These are phyloP conservation scores for Verticillium nonalfalfae DNA, from an alignment of 2,329 filamentous ascomycete species.

Conservation along the genomic window DNA sequence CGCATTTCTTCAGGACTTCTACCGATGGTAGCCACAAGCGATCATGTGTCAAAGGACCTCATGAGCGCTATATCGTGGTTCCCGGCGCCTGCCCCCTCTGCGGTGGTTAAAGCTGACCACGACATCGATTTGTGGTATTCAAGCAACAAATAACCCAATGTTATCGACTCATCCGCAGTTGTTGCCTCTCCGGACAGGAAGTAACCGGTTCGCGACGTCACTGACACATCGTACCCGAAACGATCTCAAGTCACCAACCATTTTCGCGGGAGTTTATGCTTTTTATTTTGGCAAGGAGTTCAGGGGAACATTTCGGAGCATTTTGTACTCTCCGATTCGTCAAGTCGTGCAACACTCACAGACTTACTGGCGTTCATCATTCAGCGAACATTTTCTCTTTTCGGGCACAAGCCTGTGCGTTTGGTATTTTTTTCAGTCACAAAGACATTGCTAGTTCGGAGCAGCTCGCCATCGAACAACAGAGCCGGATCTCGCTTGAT, in stretches of 20 bases:
- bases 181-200: no score
- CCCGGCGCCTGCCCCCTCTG: slow-evolving; percentile 52
- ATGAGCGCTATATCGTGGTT: slow-evolving; percentile 68
- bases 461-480: background rate
- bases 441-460: background rate
- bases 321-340: background rate
- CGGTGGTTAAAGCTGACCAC: slow-evolving; percentile 18
- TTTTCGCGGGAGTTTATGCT: background rate
- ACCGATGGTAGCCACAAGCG: slow-evolving; percentile 57
- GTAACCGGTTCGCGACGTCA: no score
- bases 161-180: background rate
- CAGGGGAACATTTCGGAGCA: background rate
- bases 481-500: background rate
- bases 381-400: background rate
- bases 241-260: background rate
- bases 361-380: background rate
- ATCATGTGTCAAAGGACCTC: slow-evolving; percentile 57
- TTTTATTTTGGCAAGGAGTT: background rate
- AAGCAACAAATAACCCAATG: no score
- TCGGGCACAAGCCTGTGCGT: background rate
- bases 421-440: background rate
- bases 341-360: background rate
- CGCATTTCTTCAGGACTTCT: slow-evolving; percentile 65
- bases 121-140: background rate
- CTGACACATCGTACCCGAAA: background rate